These are phyloP conservation scores for Phellopilus nigrolimitatus DNA, from an alignment of 1,284 basidiomycete genomes.

Conservation along the genomic window DNA sequence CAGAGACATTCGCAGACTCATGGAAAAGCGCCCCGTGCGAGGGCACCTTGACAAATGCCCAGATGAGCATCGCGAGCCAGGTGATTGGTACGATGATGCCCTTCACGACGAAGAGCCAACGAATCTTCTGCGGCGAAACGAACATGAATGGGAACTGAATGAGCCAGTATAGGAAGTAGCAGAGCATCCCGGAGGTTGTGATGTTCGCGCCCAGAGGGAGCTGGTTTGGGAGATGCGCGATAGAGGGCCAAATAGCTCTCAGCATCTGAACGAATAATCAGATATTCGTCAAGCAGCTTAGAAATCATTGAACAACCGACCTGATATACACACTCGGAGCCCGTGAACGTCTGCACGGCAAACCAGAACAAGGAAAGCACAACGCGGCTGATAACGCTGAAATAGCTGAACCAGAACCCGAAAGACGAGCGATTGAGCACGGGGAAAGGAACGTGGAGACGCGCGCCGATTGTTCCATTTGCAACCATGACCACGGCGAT, in stretches of 20 bases:
- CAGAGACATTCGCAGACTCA: constrained; percentile 42
- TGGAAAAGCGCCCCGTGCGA: constrained; percentile 43
- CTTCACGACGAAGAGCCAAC: constrained; percentile 69
- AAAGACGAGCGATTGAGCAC: constrained; percentile 73
- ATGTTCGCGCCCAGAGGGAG: constrained; percentile 56
- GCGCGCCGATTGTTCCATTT: constrained; percentile 70
- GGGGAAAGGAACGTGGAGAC: constrained; percentile 65
- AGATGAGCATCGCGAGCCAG: constrained; percentile 69
- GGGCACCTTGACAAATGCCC: constrained; percentile 67
- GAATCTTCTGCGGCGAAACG: constrained; percentile 70
- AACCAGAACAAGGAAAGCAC: constrained; percentile 80
- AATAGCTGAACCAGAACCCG: constrained; percentile 77
- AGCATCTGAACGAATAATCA: constrained; percentile 45
- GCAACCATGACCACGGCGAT: constrained; percentile 54
- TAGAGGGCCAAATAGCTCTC: constrained; percentile 74
- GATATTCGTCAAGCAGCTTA: neutral
- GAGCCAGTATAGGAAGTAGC: constrained; percentile 78
- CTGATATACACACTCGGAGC: constrained; percentile 62
- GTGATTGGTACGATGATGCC: constrained; percentile 60
- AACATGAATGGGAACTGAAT: constrained; percentile 71
- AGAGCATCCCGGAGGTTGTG: constrained; percentile 63
- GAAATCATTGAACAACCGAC: constrained; percentile 23
- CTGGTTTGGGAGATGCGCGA: constrained; percentile 57
- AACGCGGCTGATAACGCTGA: constrained; percentile 68
- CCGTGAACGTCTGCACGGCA: constrained; percentile 53